Percentiles rank a stretch among this genome's conserved stretches.
phyloP scores from a whole-genome alignment of 163 green algal genomes.

The Volvox carteri region DNA sequence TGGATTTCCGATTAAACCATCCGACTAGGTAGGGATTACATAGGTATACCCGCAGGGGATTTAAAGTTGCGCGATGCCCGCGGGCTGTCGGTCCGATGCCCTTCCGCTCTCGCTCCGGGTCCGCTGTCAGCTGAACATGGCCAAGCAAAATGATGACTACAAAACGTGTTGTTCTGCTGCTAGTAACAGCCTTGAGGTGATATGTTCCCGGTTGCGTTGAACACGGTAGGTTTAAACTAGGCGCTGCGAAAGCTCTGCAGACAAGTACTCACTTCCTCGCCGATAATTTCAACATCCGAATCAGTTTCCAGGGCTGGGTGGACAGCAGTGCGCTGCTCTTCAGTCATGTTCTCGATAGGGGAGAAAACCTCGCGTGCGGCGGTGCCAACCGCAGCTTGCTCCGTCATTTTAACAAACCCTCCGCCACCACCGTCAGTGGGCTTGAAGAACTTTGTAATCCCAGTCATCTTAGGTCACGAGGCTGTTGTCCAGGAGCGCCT shows the following conservation, averaged over 20 bases:
- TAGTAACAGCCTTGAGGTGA: neutral
- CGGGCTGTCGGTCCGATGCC: neutral
- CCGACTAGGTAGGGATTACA: too few species aligned
- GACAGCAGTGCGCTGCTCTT: neutral
- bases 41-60: slow-evolving; percentile 17
- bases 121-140: neutral
- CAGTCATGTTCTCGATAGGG: slow-evolving; percentile 19
- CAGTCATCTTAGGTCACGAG: slow-evolving; percentile 11
- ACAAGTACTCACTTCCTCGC: neutral
- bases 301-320: neutral
- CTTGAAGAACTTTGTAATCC: slow-evolving; percentile 46
- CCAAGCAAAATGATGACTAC: neutral
- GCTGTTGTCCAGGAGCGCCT: neutral
- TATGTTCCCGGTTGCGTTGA: neutral
- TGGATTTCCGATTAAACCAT: too few species aligned
- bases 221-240: slow-evolving; percentile 30
- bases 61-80: neutral
- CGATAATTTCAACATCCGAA: slow-evolving; percentile 19
- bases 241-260: neutral
- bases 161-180: neutral
- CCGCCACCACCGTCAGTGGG: neutral
- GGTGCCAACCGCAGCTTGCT: neutral
- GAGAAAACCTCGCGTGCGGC: neutral
- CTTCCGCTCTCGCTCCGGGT: slow-evolving; percentile 35
- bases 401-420: slow-evolving; percentile 5